phyloP scores from a whole-genome alignment of 208 protist species.

The Trypanosoma caninum region DNA sequence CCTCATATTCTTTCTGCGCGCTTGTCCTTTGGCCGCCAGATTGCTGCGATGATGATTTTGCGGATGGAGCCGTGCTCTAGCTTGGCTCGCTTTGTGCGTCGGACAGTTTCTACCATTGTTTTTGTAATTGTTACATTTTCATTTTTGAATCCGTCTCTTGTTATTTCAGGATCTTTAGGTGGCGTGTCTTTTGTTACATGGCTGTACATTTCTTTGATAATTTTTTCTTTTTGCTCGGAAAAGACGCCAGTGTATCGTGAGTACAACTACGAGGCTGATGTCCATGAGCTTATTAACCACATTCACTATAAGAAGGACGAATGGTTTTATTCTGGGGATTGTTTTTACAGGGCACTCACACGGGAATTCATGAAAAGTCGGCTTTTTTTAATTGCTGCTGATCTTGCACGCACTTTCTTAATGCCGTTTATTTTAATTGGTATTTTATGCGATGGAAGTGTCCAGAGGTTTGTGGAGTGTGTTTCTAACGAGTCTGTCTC shows the following conservation, averaged over 20 bases:
- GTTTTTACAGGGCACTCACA: constrained; percentile 51
- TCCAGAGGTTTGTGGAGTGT: constrained; percentile 36
- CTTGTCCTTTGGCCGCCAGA: constrained; percentile 39
- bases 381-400: constrained; percentile 33
- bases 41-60: constrained; percentile 48
- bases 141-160: constrained; percentile 69
- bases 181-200: constrained; percentile 71
- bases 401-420: constrained; percentile 39
- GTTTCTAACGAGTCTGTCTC: constrained; percentile 43
- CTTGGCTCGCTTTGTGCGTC: constrained; percentile 46
- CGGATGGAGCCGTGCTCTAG: constrained; percentile 44
- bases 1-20: constrained; percentile 58
- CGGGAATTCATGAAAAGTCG: constrained; percentile 53
- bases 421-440: constrained; percentile 59
- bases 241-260: constrained; percentile 49
- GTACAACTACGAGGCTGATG: constrained; percentile 60
- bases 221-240: constrained; percentile 47
- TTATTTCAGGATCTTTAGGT: constrained; percentile 50
- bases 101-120: constrained; percentile 50
- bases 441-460: constrained; percentile 57
- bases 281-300: constrained; percentile 40
- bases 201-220: constrained; percentile 56
- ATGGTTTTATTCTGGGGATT: constrained; percentile 64
- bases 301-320: constrained; percentile 47
- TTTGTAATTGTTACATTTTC: constrained; percentile 45